Conservation (phyloP, 345 rosid genomes). For the Acer saccharum region DNA sequence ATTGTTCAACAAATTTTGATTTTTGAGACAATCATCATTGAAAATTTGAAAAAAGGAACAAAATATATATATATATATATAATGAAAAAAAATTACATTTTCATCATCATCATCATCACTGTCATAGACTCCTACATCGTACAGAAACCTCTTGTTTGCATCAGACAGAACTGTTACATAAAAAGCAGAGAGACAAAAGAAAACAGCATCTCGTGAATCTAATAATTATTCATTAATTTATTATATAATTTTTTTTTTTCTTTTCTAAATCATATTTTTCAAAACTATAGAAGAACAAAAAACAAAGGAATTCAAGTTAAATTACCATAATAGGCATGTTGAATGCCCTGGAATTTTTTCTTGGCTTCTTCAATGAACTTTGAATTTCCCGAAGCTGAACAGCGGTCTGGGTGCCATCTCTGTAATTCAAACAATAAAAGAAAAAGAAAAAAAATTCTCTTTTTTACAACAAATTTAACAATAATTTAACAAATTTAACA, state of each 20-base stretch:
- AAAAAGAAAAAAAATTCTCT: background rate
- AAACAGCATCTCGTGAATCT: conserved; percentile 24
- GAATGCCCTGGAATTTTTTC: conserved; percentile 84
- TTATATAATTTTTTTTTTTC: no score
- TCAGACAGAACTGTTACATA: conserved; percentile 74
- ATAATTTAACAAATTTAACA: no score
- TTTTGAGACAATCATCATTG: background rate
- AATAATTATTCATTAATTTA: conserved; percentile 11
- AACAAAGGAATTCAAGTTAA: background rate
- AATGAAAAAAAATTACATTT: conserved; percentile 40
- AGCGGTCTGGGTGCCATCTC: conserved; percentile 99
- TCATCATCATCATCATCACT: conserved; percentile 75
- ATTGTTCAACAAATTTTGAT: background rate
- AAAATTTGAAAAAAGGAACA: background rate
- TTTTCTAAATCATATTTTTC: background rate
- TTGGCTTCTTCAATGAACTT: conserved; percentile 80
- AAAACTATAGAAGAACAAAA: background rate
- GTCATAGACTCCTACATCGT: conserved; percentile 86
- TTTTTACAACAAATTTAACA: background rate
- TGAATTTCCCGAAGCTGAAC: conserved; percentile 67
- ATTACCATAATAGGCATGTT: conserved; percentile 88
- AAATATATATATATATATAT: no score
- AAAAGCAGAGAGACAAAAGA: conserved; percentile 2
- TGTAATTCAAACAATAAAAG: conserved; percentile 21
- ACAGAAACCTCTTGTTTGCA: conserved; percentile 79